Evolutionary conservation across 345 rosid species (phyloP).

Genomic region (Kandelia obovata): DNA sequence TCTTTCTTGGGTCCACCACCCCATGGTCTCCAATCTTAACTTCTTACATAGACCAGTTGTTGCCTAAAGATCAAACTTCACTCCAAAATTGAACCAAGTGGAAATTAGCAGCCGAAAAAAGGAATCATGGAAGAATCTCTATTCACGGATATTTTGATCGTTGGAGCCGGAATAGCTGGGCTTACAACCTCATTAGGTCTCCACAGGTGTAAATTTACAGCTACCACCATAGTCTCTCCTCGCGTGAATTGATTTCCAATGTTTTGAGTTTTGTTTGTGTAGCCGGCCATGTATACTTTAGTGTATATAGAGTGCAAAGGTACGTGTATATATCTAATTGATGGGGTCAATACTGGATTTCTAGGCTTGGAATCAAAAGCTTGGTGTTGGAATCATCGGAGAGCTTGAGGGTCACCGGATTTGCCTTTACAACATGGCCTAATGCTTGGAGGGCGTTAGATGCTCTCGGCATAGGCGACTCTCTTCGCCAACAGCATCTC

Average conservation of each 20-base stretch:
- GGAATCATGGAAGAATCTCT: conserved; percentile 6
- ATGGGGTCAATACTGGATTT: no score
- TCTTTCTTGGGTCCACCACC: no score
- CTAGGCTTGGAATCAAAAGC: conserved; percentile 64
- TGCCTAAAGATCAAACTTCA: no score
- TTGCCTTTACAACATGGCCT: conserved; percentile 45
- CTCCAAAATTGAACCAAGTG: no score
- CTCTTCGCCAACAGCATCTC: conserved; percentile 41
- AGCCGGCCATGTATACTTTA: no score
- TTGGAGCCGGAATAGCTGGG: conserved; percentile 69
- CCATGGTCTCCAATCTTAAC: no score
- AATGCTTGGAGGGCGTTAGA: conserved; percentile 82
- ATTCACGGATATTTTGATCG: conserved; percentile 40
- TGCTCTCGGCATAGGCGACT: conserved; percentile 48
- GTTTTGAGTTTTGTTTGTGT: no score
- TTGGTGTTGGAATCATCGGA: conserved; percentile 66
- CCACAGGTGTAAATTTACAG: conserved; percentile 32
- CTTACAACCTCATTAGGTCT: conserved; percentile 63
- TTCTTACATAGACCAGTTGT: no score
- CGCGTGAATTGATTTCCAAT: not conserved
- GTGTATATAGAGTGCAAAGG: no score
- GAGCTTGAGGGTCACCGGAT: conserved; percentile 49
- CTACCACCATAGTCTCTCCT: not conserved
- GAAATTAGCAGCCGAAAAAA: no score
- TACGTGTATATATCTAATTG: no score